phyloP scores from a whole-genome alignment of 2,329 filamentous ascomycete genomes.

The Diaporthe australafricana region DNA sequence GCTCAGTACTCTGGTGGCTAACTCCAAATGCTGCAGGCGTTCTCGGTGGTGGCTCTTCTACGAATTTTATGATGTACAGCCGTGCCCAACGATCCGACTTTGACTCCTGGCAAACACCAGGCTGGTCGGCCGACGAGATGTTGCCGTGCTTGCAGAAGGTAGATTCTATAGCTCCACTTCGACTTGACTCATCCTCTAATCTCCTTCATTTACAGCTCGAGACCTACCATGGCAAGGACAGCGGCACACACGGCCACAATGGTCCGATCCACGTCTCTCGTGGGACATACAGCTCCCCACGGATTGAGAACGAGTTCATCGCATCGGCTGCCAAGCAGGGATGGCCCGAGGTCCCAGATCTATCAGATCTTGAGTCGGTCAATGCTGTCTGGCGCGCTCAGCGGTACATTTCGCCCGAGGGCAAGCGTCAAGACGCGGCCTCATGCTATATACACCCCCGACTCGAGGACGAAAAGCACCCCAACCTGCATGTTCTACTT shows the following conservation, averaged over 20 bases:
- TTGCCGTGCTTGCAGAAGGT: slow-evolving; percentile 63
- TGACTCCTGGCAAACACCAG: slow-evolving; percentile 43
- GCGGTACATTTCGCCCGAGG: slow-evolving; percentile 49
- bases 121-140: slow-evolving; percentile 49
- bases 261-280: slow-evolving; percentile 59
- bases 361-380: slow-evolving; percentile 56
- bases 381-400: slow-evolving; percentile 43
- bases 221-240: slow-evolving; percentile 59
- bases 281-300: slow-evolving; percentile 55
- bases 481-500: slow-evolving; percentile 66
- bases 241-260: slow-evolving; percentile 60
- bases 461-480: slow-evolving; percentile 57
- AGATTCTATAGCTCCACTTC: too few species aligned
- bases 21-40: too few species aligned
- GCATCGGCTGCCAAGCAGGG: slow-evolving; percentile 54
- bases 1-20: too few species aligned
- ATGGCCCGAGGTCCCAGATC: slow-evolving; percentile 58
- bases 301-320: slow-evolving; percentile 61
- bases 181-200: too few species aligned
- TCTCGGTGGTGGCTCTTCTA: slow-evolving; percentile 64
- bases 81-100: slow-evolving; percentile 48
- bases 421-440: slow-evolving; percentile 64
- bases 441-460: slow-evolving; percentile 63
- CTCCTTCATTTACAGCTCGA: slow-evolving; percentile 54
- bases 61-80: slow-evolving; percentile 57